These are phyloP conservation scores for Trichosanthes truncata DNA, from an alignment of 306 rosid species.

Conservation along the genomic window DNA sequence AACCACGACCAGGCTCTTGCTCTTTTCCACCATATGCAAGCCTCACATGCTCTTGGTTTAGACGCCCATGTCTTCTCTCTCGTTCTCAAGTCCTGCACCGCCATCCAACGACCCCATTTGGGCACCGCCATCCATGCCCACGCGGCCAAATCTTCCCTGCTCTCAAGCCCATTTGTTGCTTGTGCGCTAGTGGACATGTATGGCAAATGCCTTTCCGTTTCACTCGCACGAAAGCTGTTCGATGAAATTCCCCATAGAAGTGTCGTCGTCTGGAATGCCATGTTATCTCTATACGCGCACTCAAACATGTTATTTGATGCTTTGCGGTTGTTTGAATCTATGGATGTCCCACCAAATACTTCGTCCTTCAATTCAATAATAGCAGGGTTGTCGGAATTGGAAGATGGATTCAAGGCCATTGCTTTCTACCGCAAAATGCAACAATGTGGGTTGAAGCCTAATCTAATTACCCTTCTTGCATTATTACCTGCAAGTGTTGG, in stretches of 20 bases:
- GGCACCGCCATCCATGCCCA: slow-evolving; percentile 62
- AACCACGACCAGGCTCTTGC: slow-evolving; percentile 42
- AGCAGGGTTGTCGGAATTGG: slow-evolving; percentile 27
- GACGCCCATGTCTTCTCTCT: slow-evolving; percentile 80
- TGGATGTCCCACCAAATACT: slow-evolving; percentile 42
- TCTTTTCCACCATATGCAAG: slow-evolving; percentile 55
- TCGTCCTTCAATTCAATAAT: slow-evolving; percentile 52
- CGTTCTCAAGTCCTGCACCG: slow-evolving; percentile 64
- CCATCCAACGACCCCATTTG: slow-evolving; percentile 35
- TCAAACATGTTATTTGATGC: slow-evolving; percentile 20
- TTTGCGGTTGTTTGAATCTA: slow-evolving; percentile 31
- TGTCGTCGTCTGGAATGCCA: slow-evolving; percentile 58
- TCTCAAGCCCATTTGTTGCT: slow-evolving; percentile 43
- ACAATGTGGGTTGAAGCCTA: slow-evolving; percentile 27
- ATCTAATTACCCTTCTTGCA: slow-evolving; percentile 53
- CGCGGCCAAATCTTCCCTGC: slow-evolving; percentile 33
- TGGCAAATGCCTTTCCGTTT: slow-evolving; percentile 42
- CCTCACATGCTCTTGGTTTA: slow-evolving; percentile 32
- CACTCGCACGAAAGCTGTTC: slow-evolving; percentile 43
- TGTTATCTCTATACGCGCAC: slow-evolving; percentile 42
- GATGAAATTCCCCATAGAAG: slow-evolving; percentile 46
- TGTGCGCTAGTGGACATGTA: slow-evolving; percentile 46
- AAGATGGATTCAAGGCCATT: slow-evolving; percentile 35
- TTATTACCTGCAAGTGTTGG: slow-evolving; percentile 47
- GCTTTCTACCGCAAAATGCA: slow-evolving; percentile 40